Base-by-base conservation (phyloP, 2,329 filamentous ascomycete genomes). In the Diaporthe vaccinii region DNA sequence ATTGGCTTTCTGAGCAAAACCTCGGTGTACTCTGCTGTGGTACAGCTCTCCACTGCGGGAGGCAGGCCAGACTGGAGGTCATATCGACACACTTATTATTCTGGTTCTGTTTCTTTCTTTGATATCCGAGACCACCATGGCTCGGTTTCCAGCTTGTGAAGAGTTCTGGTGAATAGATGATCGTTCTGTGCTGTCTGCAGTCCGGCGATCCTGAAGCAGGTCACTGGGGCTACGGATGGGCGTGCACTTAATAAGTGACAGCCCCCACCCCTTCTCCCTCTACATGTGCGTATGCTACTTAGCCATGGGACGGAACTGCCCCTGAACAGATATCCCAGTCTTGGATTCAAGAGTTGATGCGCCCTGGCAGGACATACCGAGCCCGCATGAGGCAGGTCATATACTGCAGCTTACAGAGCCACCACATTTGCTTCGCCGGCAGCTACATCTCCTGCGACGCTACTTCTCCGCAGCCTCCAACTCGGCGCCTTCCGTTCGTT, bases 331-430 rank as follows among this genome's bases (percentile, higher is more conserved):
- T 31, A 41, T 65, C 17, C 25, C 31, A 39, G 12, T n/a, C 20
- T 8, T 49, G 61, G 3, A 17, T n/a, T 31, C 59, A 14, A 17
- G 41, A 5, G 17, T n/a, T 65, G 41, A 65, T 22, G 25, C n/a
- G 41, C 41, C 41, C 39, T 44, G 39, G 36, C 58, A 22, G 17
- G 39, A n/a, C 17, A 65, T 39, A 44, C 59, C n/a, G 59, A 65
- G 39, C 39, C 59, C 39, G 39, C 58, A 61, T 61, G 58, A 41
- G 58, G 58, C 58, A 61, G 58, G 58, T 61, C 36, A 41, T 5
- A 41, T 12, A 28, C n/a, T 61, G 36, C 58, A 61, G 58, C 58
- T 41, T 25, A 22, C 36, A 41, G 25, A 17, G 36, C 2, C 22
- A 34, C 28, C 61, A 67, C 44, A 36, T n/a, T 15, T 49, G 17